phyloP scores from a whole-genome alignment of 257 asterid genomes.

The Coffea eugenioides region DNA sequence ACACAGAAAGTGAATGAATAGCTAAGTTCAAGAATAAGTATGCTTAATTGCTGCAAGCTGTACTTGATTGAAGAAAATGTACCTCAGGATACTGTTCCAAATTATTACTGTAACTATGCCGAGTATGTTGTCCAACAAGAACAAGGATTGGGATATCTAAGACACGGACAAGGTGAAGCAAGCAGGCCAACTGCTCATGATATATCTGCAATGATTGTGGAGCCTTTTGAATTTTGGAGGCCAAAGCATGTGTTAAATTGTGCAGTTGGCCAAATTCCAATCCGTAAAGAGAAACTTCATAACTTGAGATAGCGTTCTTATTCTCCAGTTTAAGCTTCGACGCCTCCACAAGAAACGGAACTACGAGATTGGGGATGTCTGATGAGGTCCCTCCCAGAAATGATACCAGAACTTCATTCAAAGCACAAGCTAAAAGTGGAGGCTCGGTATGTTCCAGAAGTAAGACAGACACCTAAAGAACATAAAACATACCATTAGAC shows the following conservation, averaged over 20 bases:
- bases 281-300: slow-evolving; percentile 51
- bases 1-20: background rate
- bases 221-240: slow-evolving; percentile 45
- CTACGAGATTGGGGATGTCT: slow-evolving; percentile 51
- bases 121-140: slow-evolving; percentile 52
- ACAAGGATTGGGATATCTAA: slow-evolving; percentile 58
- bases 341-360: slow-evolving; percentile 60
- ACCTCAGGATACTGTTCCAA: slow-evolving; percentile 61
- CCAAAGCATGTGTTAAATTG: slow-evolving; percentile 36
- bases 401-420: slow-evolving; percentile 64
- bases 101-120: slow-evolving; percentile 25
- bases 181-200: slow-evolving; percentile 61
- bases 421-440: slow-evolving; percentile 72
- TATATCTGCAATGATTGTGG: slow-evolving; percentile 49
- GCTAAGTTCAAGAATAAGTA: background rate
- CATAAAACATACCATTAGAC: background rate
- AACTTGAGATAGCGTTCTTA: slow-evolving; percentile 28
- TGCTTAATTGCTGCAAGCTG: background rate
- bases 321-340: slow-evolving; percentile 59
- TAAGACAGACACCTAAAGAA: slow-evolving; percentile 59
- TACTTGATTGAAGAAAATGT: slow-evolving; percentile 8
- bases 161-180: slow-evolving; percentile 60
- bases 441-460: slow-evolving; percentile 60
- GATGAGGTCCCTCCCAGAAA: slow-evolving; percentile 45
- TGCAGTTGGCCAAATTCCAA: slow-evolving; percentile 54